Percentiles rank a stretch among this genome's conserved stretches.
Evolutionary conservation across 1,284 basidiomycete species (phyloP).

Genomic region (Sparassis latifolia): DNA sequence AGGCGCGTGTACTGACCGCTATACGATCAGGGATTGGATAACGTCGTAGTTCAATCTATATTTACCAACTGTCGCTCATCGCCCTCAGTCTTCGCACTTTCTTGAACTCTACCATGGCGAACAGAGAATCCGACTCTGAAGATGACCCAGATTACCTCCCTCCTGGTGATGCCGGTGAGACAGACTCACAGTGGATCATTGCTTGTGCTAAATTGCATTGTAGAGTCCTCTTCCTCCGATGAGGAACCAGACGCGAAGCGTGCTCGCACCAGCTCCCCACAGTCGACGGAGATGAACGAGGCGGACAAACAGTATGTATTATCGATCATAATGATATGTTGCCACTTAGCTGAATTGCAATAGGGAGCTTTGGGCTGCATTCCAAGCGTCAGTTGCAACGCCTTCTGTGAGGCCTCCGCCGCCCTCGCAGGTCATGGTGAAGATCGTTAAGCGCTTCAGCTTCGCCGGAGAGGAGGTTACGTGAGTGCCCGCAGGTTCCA

Average conservation of each 20-base stretch:
- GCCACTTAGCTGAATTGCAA: too few relatives aligned
- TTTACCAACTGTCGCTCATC: background rate
- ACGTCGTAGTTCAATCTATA: background rate
- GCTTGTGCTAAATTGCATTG: background rate
- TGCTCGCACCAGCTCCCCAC: constrained; percentile 19
- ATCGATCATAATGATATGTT: too few relatives aligned
- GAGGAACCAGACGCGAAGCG: constrained; percentile 26
- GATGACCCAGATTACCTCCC: constrained; percentile 66
- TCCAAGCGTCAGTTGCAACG: constrained; percentile 43
- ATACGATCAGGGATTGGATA: constrained; percentile 9
- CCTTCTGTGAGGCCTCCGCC: constrained; percentile 5
- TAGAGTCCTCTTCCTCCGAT: constrained; percentile 35
- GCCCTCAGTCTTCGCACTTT: background rate
- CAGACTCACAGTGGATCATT: background rate
- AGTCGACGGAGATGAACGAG: constrained; percentile 25
- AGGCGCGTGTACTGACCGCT: constrained; percentile 13
- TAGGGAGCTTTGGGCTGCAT: constrained; percentile 48
- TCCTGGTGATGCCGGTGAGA: constrained; percentile 25
- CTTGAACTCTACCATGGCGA: background rate
- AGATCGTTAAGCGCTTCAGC: constrained; percentile 58
- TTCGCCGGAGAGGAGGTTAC: constrained; percentile 73
- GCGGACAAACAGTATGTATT: constrained; percentile 29
- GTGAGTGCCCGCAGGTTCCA: constrained; percentile 21
- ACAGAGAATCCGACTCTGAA: constrained; percentile 45
- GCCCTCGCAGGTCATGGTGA: constrained; percentile 29